A percentile compares a stretch with the other conserved stretches of the same genome.
phyloP scores from a whole-genome alignment of 2,329 filamentous ascomycete species.

The Ophiostoma angusticollis region DNA sequence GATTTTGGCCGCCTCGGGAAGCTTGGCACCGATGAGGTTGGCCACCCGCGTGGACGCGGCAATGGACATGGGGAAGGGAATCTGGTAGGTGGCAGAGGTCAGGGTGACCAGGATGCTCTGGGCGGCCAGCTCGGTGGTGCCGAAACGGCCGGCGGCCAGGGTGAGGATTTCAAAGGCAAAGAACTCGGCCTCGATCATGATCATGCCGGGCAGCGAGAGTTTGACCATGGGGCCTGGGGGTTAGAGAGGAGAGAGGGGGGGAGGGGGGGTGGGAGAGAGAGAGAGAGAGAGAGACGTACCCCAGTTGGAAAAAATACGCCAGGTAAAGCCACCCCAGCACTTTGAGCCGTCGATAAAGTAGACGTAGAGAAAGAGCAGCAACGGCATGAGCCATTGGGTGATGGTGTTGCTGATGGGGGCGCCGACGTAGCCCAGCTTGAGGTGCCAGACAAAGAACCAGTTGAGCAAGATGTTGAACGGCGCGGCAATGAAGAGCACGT shows the following conservation, averaged over 20 bases:
- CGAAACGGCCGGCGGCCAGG: conserved; percentile 67
- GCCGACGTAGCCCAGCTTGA: conserved; percentile 57
- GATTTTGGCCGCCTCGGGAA: conserved; percentile 67
- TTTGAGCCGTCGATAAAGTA: conserved; percentile 56
- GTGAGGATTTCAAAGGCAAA: conserved; percentile 88
- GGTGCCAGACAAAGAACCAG: conserved; percentile 65
- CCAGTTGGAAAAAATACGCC: conserved; percentile 61
- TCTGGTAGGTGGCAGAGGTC: conserved; percentile 70
- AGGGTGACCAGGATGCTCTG: conserved; percentile 76
- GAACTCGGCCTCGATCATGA: conserved; percentile 92
- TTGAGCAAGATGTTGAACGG: conserved; percentile 68
- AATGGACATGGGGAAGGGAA: conserved; percentile 84
- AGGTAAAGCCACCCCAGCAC: conserved; percentile 73
- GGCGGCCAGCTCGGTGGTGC: conserved; percentile 67
- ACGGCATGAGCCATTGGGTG: conserved; percentile 61
- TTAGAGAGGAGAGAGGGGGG: not conserved
- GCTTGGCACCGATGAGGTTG: conserved; percentile 78
- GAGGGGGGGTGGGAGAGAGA: conserved; percentile 50
- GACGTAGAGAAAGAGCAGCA: conserved; percentile 63
- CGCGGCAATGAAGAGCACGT: conserved; percentile 62
- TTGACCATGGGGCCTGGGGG: conserved; percentile 59
- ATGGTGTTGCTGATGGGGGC: conserved; percentile 67
- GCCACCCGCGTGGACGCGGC: conserved; percentile 80
- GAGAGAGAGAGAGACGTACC: no score
- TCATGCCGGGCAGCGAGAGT: conserved; percentile 73